Base-by-base conservation (phyloP, 23 red algal species). In the Cyanidioschyzon merolae region DNA sequence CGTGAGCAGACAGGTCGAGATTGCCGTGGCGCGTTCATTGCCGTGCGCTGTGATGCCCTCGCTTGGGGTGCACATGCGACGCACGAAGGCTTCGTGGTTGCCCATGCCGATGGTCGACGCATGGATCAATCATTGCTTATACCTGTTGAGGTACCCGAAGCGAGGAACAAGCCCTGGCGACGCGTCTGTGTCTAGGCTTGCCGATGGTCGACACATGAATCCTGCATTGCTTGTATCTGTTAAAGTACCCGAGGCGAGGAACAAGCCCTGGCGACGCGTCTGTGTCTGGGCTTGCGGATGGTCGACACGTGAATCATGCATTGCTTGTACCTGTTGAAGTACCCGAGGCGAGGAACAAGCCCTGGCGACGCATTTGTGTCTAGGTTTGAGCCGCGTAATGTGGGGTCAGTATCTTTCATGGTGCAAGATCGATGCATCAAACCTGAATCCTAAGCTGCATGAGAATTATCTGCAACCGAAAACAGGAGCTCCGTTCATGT, bases 121-220 rank as follows among this genome's bases (percentile, higher is more conserved):
- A 35, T 12, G 16, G 29, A 25, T 32, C 12, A 32, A 7, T 7
- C 63, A 7, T 71, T 7, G 29, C 63, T 32, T 7, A 25, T 25
- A 3, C 63, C 63, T 7, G 29, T 71, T 7, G n/a, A 3, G n/a
- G 63, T 71, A 27, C 63, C 63, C 63, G 63, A 71, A 71, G 63
- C 63, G 21, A 7, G 32, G 12, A 27, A 27, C 29, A 71, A 32
- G 29, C 63, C 2, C 16, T 71, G 63, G 63, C 63, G 63, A 3
- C 63, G 32, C 32, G 7, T 71, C 2, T 71, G 63, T 32, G 3
- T 12, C 7, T 71, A 71, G 32, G 63, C 45, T 54, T 54, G 12
- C 45, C 21, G 45, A 54, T 54, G 45, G 21, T 27, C 63, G 29
- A 25, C 2, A 35, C 29, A 35, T 12, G 16, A 35, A 25, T 32